Evolutionary conservation across 495 filamentous ascomycete genomes (phyloP), one percentile per base, ranked within the genome.

Genomic region (Tuber magnatum): DNA sequence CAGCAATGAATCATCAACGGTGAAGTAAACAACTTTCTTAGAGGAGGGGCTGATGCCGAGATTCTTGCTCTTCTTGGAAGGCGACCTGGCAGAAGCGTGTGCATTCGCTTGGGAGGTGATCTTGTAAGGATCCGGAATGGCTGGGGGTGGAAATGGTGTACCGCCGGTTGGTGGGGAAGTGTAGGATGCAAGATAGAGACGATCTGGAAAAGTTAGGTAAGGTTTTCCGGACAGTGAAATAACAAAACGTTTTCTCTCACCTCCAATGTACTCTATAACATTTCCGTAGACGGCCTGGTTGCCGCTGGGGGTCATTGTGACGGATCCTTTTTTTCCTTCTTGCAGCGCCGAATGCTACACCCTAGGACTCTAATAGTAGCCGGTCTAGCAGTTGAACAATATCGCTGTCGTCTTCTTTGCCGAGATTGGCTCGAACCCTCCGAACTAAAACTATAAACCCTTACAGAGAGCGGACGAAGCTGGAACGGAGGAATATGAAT

Each of bases 131-230:
- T 84, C 78, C 28, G 88, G 85, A 22, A 88, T 86, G 22, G 87
- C 83, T 38, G 91, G 88, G 82, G 93, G 97, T 71, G 95, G 95
- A 84, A 99, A 98, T 65, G 91, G 88, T 5, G 95, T 97, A 80
- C 90, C 87, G 51, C 88, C 88, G 75, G 89, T 90, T 39, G 95
- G 95, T 24, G 92, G 85, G 74, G 92, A 89, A 68, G 93, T 90
- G 83, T 97, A 99, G 70, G 94, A 92, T 75, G 93, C 96, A 73
- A 98, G 89, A 83, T 98, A 99, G 42, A 99, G 88, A 65, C 94
- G 94, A 84, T 97, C 95, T 80, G 69, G 71, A 65, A 42, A n/a
- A 22, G 61, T 72, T 22, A 39, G 39, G 9, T 22, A 38, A 28
- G 39, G 24, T 10, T 41, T 5, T 9, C 35, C 35, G 14, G 18